Evolutionary conservation across 1,284 basidiomycete species (phyloP).

Genomic region (Ustilago tritici): DNA sequence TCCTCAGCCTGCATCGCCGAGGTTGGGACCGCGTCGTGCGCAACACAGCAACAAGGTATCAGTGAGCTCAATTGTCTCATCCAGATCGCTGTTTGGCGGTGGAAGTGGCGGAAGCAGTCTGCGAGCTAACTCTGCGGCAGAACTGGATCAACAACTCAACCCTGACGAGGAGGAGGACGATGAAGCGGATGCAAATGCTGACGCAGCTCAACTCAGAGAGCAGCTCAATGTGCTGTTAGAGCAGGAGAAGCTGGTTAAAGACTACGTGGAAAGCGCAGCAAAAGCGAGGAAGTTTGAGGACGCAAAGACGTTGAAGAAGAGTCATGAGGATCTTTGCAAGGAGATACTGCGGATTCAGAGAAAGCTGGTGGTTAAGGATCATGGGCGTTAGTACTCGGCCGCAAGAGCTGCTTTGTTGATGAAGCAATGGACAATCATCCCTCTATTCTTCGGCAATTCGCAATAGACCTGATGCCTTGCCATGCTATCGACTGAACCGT

Average conservation of each 20-base stretch:
- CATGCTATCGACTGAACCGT: not conserved
- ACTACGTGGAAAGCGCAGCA: slow-evolving; percentile 58
- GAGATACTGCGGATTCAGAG: slow-evolving; percentile 57
- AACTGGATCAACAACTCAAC: slow-evolving; percentile 16
- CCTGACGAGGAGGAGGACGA: slow-evolving; percentile 10
- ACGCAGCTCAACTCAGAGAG: slow-evolving; percentile 35
- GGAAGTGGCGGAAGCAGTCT: slow-evolving; percentile 11
- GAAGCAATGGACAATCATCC: not conserved
- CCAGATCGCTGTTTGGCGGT: slow-evolving; percentile 49
- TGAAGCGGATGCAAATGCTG: slow-evolving; percentile 12
- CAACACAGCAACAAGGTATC: slow-evolving; percentile 33
- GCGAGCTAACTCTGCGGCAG: slow-evolving; percentile 3
- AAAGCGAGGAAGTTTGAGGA: slow-evolving; percentile 65
- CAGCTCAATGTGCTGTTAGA: slow-evolving; percentile 61
- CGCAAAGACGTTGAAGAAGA: slow-evolving; percentile 55
- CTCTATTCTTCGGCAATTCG: not conserved
- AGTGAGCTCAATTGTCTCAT: slow-evolving; percentile 34
- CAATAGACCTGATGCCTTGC: not conserved
- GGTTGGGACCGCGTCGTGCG: slow-evolving; percentile 4
- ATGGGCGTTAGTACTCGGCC: slow-evolving; percentile 14
- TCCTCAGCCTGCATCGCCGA: slow-evolving; percentile 27
- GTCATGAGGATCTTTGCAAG: slow-evolving; percentile 58
- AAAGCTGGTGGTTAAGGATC: slow-evolving; percentile 30
- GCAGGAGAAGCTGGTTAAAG: slow-evolving; percentile 57
- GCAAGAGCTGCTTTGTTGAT: not conserved